Conservation (phyloP, 1,139 yeast species). For the Yamadazyma kanchanaburiensis region DNA sequence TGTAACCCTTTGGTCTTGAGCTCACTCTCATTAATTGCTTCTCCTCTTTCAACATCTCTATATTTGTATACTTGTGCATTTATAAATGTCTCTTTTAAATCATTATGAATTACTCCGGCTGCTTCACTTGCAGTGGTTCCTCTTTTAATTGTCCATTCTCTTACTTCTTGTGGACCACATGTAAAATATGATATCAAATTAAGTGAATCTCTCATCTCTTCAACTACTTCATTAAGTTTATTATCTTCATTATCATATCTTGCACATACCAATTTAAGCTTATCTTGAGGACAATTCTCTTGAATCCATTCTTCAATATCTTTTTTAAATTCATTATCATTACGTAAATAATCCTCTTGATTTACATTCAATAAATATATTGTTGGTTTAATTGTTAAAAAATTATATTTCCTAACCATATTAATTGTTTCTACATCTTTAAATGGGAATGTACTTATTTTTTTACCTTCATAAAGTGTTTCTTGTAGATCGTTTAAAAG, state of each 20-base stretch:
- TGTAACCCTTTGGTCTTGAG: slow-evolving; percentile 50
- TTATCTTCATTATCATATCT: slow-evolving; percentile 46
- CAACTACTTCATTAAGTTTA: slow-evolving; percentile 46
- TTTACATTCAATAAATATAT: slow-evolving; percentile 59
- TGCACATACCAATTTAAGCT: slow-evolving; percentile 58
- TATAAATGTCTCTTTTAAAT: slow-evolving; percentile 78
- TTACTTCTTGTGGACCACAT: slow-evolving; percentile 84
- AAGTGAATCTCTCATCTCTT: slow-evolving; percentile 64
- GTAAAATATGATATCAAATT: slow-evolving; percentile 84
- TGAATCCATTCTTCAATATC: slow-evolving; percentile 51
- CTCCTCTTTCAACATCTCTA: slow-evolving; percentile 47
- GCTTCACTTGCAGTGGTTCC: slow-evolving; percentile 88
- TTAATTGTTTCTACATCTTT: slow-evolving; percentile 50
- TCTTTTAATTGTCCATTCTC: slow-evolving; percentile 86
- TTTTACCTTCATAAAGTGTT: slow-evolving; percentile 55
- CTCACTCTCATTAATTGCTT: slow-evolving; percentile 34
- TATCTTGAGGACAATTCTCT: slow-evolving; percentile 54
- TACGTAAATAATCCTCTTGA: slow-evolving; percentile 47
- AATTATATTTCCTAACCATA: slow-evolving; percentile 54
- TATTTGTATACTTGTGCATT: slow-evolving; percentile 86
- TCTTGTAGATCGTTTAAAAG: slow-evolving; percentile 50
- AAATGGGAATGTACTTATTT: slow-evolving; percentile 50
- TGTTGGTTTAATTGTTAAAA: slow-evolving; percentile 70
- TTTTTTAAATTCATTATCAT: slow-evolving; percentile 42
- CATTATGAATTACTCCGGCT: slow-evolving; percentile 92